Evolutionary conservation across 257 asterid genomes (phyloP), one percentile per base, ranked within the genome.

Genomic region (Perilla frutescens): DNA sequence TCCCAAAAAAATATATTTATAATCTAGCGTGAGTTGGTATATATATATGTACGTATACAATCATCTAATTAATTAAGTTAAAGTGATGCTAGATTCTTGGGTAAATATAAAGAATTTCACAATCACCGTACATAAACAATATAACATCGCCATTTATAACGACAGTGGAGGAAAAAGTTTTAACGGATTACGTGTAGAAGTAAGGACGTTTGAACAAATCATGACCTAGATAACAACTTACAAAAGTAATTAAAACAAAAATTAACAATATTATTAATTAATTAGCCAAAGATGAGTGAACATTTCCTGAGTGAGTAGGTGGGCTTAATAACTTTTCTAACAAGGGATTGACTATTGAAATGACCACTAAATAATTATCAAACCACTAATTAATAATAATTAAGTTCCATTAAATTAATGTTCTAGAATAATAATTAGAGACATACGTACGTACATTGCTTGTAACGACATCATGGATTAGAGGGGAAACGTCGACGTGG

Each of bases 271-370:
- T 26, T 58, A 66, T 31, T 47, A 41, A 43, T 10, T 11, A 32
- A 57, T 34, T 34, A 34, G 11, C 53, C 20, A 68, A 65, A 78
- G 32, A 31, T 68, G 39, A 57, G 59, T 71, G 41, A 51, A 57
- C 45, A 78, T 78, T 88, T 82, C 84, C 75, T 56, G 8, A 65
- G 77, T 81, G 85, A 85, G 88, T 81, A 82, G 91, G 88, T 88
- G 81, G 79, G 76, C 53, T 73, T 67, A 59, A 78, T 63, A 70
- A 76, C 79, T 86, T 82, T 86, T 86, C 91, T 79, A 54, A 77
- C 93, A 86, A 88, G 93, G 12, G 76, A 84, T 82, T 88, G 91
- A 86, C 93, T 65, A 82, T 50, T 57, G 74, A 73, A 43, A 7
- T 6, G 26, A 20, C 26, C 26, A 20, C 50, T 43, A 61, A n/a